phyloP scores from a whole-genome alignment of 768 basidiomycete species.

The Boletus rubescentipes region DNA sequence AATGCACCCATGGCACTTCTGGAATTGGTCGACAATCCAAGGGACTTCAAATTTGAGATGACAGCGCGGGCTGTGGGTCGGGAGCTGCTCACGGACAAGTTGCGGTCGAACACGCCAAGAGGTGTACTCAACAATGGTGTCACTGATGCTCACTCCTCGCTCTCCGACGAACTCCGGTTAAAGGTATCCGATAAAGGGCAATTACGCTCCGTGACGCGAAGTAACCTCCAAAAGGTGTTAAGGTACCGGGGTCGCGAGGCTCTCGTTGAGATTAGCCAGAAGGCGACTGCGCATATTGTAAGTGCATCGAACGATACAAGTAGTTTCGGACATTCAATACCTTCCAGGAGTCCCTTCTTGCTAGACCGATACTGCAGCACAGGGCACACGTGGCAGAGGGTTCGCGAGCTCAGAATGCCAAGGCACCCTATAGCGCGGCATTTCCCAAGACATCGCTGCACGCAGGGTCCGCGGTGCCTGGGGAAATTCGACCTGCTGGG shows the following conservation, averaged over 20 bases:
- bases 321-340: slow-evolving; percentile 6
- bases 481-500: slow-evolving; percentile 56
- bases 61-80: slow-evolving; percentile 85
- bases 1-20: slow-evolving; percentile 91
- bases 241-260: slow-evolving; percentile 54
- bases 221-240: slow-evolving; percentile 74
- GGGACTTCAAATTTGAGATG: slow-evolving; percentile 86
- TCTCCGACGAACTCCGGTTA: slow-evolving; percentile 49
- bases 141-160: slow-evolving; percentile 41
- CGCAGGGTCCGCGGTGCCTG: slow-evolving; percentile 59
- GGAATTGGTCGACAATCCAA: slow-evolving; percentile 92
- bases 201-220: slow-evolving; percentile 64
- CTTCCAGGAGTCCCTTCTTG: slow-evolving; percentile 63
- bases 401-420: slow-evolving; percentile 32
- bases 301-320: slow-evolving; percentile 28
- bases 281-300: slow-evolving; percentile 67
- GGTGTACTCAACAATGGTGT: slow-evolving; percentile 53
- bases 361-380: slow-evolving; percentile 55
- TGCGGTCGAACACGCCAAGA: slow-evolving; percentile 45
- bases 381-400: slow-evolving; percentile 39
- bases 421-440: slow-evolving; percentile 17
- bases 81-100: slow-evolving; percentile 65
- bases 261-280: slow-evolving; percentile 47
- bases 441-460: slow-evolving; percentile 28
- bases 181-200: slow-evolving; percentile 37